A percentile compares a stretch with the other conserved stretches of the same genome.
These are phyloP conservation scores for Skeletonema marinoi DNA, from an alignment of 108 stramenopile genomes.

Conservation along the genomic window DNA sequence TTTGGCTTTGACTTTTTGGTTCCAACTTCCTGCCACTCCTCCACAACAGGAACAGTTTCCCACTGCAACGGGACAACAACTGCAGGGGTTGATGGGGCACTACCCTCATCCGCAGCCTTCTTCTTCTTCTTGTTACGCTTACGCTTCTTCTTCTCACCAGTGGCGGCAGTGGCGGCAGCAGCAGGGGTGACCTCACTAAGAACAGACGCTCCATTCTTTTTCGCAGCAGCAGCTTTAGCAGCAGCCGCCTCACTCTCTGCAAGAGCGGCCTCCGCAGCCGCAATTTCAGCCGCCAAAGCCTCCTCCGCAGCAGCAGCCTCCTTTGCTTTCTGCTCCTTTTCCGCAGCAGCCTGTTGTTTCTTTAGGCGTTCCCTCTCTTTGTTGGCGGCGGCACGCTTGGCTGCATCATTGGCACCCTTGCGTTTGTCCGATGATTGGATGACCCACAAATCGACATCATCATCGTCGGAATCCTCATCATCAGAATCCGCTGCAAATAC, in stretches of 20 bases:
- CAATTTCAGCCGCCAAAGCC: conserved; percentile 6
- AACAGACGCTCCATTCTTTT: conserved; percentile 17
- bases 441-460: conserved; percentile 42
- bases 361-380: conserved; percentile 34
- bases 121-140: conserved; percentile 41
- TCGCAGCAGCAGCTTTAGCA: conserved; percentile 1
- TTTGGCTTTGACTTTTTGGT: conserved; percentile 37
- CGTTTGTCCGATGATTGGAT: conserved; percentile 36
- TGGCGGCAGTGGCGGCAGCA: neutral
- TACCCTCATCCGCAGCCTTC: conserved; percentile 14
- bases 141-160: conserved; percentile 42
- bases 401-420: conserved; percentile 31
- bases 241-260: conserved; percentile 14
- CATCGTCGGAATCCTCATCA: conserved; percentile 24
- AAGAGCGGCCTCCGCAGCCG: neutral
- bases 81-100: neutral
- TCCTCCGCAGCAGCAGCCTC: conserved; percentile 2
- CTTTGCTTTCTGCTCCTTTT: conserved; percentile 18
- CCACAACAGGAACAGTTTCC: conserved; percentile 42
- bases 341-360: conserved; percentile 3
- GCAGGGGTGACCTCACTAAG: conserved; percentile 5
- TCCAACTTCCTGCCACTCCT: conserved; percentile 48
- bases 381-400: conserved; percentile 38
- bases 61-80: conserved; percentile 22
- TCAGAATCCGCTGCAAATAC: neutral